A percentile compares a stretch with the other conserved stretches of the same genome.
Evolutionary conservation across 1,284 basidiomycete genomes (phyloP).

Genomic region (Malassezia sp.): DNA sequence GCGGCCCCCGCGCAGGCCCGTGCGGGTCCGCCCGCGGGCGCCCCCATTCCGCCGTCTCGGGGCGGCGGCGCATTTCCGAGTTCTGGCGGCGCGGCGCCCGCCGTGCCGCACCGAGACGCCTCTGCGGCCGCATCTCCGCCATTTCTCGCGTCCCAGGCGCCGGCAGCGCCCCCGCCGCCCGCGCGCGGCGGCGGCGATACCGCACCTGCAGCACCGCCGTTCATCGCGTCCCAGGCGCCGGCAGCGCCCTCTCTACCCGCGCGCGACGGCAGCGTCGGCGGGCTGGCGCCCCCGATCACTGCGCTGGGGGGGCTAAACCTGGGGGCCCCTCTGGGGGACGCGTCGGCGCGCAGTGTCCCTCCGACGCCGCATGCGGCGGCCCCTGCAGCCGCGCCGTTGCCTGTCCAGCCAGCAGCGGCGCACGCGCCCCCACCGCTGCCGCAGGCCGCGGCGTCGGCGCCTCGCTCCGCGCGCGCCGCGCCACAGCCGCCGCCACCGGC

Average conservation of each 20-base stretch:
- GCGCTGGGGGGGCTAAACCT: not conserved
- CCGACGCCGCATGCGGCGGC: constrained; percentile 15
- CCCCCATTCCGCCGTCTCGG: constrained; percentile 23
- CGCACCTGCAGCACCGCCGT: not conserved
- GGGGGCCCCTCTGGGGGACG: not conserved
- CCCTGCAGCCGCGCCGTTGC: constrained; percentile 17
- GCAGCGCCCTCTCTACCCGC: constrained; percentile 3
- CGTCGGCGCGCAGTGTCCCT: constrained; percentile 2
- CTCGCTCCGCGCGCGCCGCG: constrained; percentile 45
- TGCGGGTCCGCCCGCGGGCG: no score
- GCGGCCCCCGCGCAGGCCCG: no score
- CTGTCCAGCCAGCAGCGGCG: constrained; percentile 10
- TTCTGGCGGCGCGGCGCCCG: constrained; percentile 7
- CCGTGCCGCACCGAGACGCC: constrained; percentile 40
- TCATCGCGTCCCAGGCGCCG: not conserved
- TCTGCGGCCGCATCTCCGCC: constrained; percentile 16
- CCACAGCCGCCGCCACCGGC: constrained; percentile 57
- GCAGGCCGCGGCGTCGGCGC: constrained; percentile 29
- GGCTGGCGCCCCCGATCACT: not conserved
- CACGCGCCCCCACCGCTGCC: constrained; percentile 35
- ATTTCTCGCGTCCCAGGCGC: no score
- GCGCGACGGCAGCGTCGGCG: not conserved
- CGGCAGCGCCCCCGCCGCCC: no score
- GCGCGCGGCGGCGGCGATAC: constrained; percentile 4
- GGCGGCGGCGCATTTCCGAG: constrained; percentile 17